Percentiles rank a stretch among this genome's conserved stretches.
phyloP scores from a whole-genome alignment of 805 yeast genomes.

The Metschnikowia amazonensis region DNA sequence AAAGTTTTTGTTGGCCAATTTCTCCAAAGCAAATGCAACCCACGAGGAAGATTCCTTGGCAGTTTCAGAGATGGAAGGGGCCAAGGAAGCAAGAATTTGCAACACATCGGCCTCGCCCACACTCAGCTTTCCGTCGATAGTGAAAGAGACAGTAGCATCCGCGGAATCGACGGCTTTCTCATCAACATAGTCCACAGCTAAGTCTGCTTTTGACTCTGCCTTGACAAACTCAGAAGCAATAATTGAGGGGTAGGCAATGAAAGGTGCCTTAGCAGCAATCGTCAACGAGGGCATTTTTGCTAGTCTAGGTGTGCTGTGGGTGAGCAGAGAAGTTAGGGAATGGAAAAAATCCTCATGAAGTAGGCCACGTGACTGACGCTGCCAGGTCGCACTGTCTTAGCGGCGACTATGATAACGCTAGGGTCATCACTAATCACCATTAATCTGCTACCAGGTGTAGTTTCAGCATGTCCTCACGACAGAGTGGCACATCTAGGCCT shows the following conservation, averaged over 20 bases:
- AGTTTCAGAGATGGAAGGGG: constrained; percentile 41
- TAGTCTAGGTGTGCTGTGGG: background rate
- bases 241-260: constrained; percentile 72
- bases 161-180: constrained; percentile 55
- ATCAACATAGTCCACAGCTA: constrained; percentile 65
- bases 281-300: constrained; percentile 46
- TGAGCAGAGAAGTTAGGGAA: background rate
- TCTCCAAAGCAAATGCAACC: constrained; percentile 63
- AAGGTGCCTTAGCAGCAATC: constrained; percentile 83
- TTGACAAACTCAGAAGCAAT: constrained; percentile 77
- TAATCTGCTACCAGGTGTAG: background rate
- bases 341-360: constrained; percentile 4
- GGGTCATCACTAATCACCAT: background rate
- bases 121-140: constrained; percentile 41
- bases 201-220: constrained; percentile 42
- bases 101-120: constrained; percentile 46
- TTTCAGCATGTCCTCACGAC: constrained; percentile 13
- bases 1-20: constrained; percentile 80
- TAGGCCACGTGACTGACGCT: constrained; percentile 5
- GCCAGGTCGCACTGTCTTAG: background rate
- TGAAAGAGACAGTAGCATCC: constrained; percentile 42
- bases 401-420: background rate
- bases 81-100: constrained; percentile 46
- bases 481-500: constrained; percentile 32
- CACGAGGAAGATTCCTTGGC: constrained; percentile 42